Base-by-base conservation (phyloP, 2,329 filamentous ascomycete genomes). In the Phyllachora maydis region DNA sequence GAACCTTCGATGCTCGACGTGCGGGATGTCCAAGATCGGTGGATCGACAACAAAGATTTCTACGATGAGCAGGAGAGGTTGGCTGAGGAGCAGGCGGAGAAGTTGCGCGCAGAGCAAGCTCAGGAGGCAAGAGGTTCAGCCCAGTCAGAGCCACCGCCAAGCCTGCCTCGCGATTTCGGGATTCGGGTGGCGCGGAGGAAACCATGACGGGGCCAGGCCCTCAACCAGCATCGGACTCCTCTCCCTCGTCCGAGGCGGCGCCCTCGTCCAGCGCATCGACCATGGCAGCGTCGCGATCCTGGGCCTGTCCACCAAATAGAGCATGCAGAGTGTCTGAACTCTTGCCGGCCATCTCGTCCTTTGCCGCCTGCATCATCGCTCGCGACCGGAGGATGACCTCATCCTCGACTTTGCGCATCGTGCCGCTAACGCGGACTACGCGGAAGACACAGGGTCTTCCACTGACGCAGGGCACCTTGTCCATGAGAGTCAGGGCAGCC, bases 21-120 rank as follows among this genome's bases (percentile, higher is more conserved):
- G 7, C 59, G 73, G 29, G 85, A 98, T 47, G 72, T 95, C 32
- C 88, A 98, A 49, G 88, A 98, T 52, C 63, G 88, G 30, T 98
- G 88, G 88, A 54, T 98, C 16, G 85, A 95, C 48, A 61, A 72
- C 19, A 88, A 83, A 42, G 83, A 83, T 10, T 79, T 75, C 33
- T 81, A 79, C 39, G 88, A 98, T 45, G 71, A 73, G 35, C 52
- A 69, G 29, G 88, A 95, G 54, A 56, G 60, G 28, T 65, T 67
- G 39, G 65, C 73, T 26, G 69, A 72, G 54, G 77, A 83, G 38
- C 71, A 76, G 35, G 76, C 90, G 46, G 67, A 65, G 16, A 69
- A 63, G 36, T 46, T 50, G 25, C 48, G 46, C 28, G 43, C 40
- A 16, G 41, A 33, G 6, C 41, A 44, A n/a, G n/a, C n/a, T n/a